Evolutionary conservation across 2,329 filamentous ascomycete species (phyloP).

Genomic region (Volutella citrinella): DNA sequence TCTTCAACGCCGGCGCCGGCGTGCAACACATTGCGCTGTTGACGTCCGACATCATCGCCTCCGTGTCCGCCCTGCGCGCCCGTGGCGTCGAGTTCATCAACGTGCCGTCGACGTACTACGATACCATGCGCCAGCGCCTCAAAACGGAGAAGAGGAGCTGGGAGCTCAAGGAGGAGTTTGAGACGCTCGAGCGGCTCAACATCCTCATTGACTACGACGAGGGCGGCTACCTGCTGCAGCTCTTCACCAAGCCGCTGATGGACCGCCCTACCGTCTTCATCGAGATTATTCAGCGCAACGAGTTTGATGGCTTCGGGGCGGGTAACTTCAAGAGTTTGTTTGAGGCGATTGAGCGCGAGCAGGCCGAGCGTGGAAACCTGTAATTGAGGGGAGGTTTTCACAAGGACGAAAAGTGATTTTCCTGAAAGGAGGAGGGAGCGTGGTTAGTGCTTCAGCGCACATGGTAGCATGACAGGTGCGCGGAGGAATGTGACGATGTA

Average conservation of each 20-base stretch:
- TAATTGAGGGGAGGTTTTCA: too few relatives aligned
- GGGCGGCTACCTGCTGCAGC: constrained; percentile 74
- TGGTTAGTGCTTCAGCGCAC: too few relatives aligned
- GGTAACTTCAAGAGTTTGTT: constrained; percentile 96
- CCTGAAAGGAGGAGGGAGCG: too few relatives aligned
- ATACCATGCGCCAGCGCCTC: constrained; percentile 69
- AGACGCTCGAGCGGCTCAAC: constrained; percentile 71
- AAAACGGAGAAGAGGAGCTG: constrained; percentile 58
- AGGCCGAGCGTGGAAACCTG: constrained; percentile 81
- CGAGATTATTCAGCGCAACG: constrained; percentile 90
- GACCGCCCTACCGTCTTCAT: constrained; percentile 94
- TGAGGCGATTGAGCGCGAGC: constrained; percentile 92
- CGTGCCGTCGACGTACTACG: constrained; percentile 85
- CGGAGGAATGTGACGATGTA: too few relatives aligned
- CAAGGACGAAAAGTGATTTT: too few relatives aligned
- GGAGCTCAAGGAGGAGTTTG: constrained; percentile 76
- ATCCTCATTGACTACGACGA: constrained; percentile 96
- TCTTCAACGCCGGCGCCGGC: constrained; percentile 85
- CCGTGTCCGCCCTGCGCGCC: constrained; percentile 76
- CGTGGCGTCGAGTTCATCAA: constrained; percentile 90
- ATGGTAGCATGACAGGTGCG: too few relatives aligned
- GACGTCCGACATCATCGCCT: constrained; percentile 73
- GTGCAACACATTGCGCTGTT: constrained; percentile 92
- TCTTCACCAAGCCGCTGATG: constrained; percentile 86
- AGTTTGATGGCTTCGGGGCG: constrained; percentile 88